These are phyloP conservation scores for Zymoseptoria tritici DNA, from an alignment of 2,329 filamentous ascomycete species.

Conservation along the genomic window DNA sequence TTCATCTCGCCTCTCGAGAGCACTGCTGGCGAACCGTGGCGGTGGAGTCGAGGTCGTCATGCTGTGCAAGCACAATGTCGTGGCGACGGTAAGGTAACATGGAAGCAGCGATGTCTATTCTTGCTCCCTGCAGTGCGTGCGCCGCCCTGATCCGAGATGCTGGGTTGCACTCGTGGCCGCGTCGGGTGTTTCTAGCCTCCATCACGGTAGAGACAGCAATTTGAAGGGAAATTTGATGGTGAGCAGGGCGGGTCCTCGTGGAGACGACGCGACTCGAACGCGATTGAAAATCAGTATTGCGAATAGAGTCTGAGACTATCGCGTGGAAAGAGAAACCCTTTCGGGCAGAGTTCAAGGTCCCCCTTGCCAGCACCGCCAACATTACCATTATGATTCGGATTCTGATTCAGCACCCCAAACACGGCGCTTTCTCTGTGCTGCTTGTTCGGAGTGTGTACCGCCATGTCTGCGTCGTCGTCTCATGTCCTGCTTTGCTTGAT, in stretches of 20 bases:
- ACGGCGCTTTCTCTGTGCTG: not conserved
- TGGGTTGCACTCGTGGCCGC: not conserved
- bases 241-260: not conserved
- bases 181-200: not conserved
- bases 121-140: not conserved
- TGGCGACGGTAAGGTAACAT: too few species aligned
- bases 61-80: not conserved
- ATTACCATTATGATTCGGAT: not conserved
- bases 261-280: not conserved
- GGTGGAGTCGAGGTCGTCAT: not conserved
- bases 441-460: too few species aligned
- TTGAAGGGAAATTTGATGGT: not conserved
- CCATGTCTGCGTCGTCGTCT: too few species aligned
- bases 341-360: not conserved
- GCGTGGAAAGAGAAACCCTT: not conserved
- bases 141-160: not conserved
- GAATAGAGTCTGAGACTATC: not conserved
- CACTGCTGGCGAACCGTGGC: not conserved
- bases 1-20: not conserved
- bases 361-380: not conserved
- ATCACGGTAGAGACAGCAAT: not conserved
- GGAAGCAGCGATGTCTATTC: not conserved
- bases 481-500: too few species aligned
- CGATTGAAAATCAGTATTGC: not conserved
- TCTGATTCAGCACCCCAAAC: not conserved